Percentiles rank a stretch among this genome's conserved stretches.
phyloP scores from a whole-genome alignment of 495 filamentous ascomycete species.

The Trichodelitschia bisporula region DNA sequence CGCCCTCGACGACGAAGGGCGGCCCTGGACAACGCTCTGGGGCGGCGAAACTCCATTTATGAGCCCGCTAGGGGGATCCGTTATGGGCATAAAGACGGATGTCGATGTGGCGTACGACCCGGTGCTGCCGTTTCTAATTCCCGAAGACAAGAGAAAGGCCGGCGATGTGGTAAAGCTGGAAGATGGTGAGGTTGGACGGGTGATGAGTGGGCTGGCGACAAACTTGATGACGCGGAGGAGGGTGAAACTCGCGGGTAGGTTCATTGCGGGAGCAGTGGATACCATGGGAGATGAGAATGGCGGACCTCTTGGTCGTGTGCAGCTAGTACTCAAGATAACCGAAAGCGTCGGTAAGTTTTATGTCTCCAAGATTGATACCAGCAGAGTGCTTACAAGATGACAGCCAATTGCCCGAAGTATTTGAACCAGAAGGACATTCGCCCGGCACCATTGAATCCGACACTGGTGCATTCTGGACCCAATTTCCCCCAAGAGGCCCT shows the following conservation, averaged over 20 bases:
- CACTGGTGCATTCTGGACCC: constrained; percentile 22
- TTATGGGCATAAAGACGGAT: constrained; percentile 32
- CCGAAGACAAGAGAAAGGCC: constrained; percentile 17
- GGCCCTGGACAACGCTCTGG: constrained; percentile 53
- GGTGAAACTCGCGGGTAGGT: constrained; percentile 40
- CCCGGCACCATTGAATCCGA: constrained; percentile 25
- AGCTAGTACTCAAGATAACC: constrained; percentile 39
- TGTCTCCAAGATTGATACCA: background rate
- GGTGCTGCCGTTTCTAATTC: constrained; percentile 28
- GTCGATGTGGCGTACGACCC: constrained; percentile 39
- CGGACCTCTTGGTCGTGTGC: constrained; percentile 24
- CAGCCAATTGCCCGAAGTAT: constrained; percentile 63
- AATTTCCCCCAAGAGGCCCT: constrained; percentile 24
- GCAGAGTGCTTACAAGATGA: constrained; percentile 3
- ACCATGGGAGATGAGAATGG: constrained; percentile 10
- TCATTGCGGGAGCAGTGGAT: constrained; percentile 29
- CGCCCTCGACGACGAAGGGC: constrained; percentile 31
- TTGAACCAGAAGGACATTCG: constrained; percentile 43
- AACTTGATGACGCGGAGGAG: constrained; percentile 39
- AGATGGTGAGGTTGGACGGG: too few species aligned
- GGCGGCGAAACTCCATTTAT: constrained; percentile 46
- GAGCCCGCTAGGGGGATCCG: constrained; percentile 25
- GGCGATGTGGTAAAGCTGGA: too few species aligned
- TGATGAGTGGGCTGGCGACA: constrained; percentile 38
- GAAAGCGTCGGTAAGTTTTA: constrained; percentile 32